Conservation (phyloP, 345 rosid species). For the Abelmoschus esculentus region DNA sequence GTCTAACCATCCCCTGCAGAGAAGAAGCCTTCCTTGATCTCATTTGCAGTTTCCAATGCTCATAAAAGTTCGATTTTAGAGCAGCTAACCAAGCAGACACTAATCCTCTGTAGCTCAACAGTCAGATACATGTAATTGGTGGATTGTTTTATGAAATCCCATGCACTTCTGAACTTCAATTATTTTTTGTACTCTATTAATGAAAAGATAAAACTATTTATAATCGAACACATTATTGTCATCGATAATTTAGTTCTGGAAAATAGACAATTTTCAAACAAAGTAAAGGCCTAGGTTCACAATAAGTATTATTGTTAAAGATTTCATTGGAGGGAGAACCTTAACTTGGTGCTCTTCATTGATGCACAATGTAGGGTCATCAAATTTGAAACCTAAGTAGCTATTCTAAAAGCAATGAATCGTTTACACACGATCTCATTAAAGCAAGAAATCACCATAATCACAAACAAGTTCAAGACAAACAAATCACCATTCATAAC, state of each 20-base stretch:
- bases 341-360: neutral
- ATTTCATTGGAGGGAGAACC: neutral
- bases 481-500: neutral
- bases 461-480: neutral
- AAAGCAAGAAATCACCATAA: neutral
- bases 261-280: neutral
- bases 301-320: neutral
- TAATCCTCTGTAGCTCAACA: no score
- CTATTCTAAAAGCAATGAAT: neutral
- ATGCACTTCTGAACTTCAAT: neutral
- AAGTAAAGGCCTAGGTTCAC: neutral
- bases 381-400: neutral
- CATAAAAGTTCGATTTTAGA: neutral
- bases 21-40: neutral
- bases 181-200: no score
- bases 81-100: no score
- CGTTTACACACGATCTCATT: neutral
- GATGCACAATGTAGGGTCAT: neutral
- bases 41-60: neutral
- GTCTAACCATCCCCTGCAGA: neutral
- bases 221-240: no score
- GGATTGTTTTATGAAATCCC: neutral
- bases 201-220: no score
- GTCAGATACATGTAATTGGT: neutral
- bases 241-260: no score